Evolutionary conservation across 495 filamentous ascomycete species (phyloP).

Genomic region (Aspergillus campestris): DNA sequence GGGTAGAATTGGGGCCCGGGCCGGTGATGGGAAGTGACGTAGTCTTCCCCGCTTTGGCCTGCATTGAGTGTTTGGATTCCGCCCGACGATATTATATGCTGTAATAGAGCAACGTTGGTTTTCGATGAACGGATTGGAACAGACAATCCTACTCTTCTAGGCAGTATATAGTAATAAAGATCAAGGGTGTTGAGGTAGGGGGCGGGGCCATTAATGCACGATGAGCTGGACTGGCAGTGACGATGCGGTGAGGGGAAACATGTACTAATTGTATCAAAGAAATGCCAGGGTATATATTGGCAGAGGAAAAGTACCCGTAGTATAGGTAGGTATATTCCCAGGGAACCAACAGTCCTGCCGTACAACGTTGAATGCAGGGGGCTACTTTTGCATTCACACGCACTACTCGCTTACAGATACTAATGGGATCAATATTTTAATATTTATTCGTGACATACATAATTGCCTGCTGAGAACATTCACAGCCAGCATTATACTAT

Average conservation of each 20-base stretch:
- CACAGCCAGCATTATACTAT: too few relatives aligned
- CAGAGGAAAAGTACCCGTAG: too few relatives aligned
- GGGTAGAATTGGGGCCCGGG: slow-evolving; percentile 1
- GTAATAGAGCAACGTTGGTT: too few relatives aligned
- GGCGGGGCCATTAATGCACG: slow-evolving; percentile 1
- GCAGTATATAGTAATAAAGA: not conserved
- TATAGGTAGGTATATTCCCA: too few relatives aligned
- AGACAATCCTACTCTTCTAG: too few relatives aligned
- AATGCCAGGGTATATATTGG: not conserved
- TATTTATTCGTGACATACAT: not conserved
- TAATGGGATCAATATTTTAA: not conserved
- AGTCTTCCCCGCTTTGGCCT: slow-evolving; percentile 9
- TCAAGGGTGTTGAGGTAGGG: not conserved
- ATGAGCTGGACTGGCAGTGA: slow-evolving; percentile 1
- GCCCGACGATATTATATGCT: too few relatives aligned
- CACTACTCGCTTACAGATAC: too few relatives aligned
- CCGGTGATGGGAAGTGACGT: slow-evolving; percentile 20
- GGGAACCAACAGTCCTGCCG: too few relatives aligned
- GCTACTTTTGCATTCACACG: too few relatives aligned
- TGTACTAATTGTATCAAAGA: not conserved
- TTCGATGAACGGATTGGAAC: too few relatives aligned
- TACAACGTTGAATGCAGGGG: too few relatives aligned
- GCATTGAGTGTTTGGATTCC: slow-evolving; percentile 14
- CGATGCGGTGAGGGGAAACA: slow-evolving; percentile 12
- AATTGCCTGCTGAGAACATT: too few relatives aligned